phyloP scores from a whole-genome alignment of 1,284 basidiomycete genomes.

The Phlebopus sp. region DNA sequence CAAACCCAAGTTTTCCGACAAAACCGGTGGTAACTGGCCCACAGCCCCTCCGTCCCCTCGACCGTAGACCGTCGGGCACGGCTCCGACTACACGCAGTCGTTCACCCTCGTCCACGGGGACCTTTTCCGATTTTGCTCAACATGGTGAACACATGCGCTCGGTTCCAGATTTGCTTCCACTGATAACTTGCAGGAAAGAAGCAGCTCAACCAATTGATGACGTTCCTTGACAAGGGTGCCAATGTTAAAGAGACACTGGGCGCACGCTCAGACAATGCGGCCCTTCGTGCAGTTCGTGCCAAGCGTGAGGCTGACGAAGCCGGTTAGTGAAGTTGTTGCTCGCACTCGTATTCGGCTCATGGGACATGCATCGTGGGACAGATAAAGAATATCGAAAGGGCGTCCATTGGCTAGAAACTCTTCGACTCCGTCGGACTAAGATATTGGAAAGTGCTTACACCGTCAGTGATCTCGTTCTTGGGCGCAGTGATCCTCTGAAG shows the following conservation, averaged over 20 bases:
- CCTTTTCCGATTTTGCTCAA: conserved; percentile 74
- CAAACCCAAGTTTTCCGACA: conserved; percentile 33
- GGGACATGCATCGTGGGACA: conserved; percentile 24
- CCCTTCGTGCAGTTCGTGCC: conserved; percentile 71
- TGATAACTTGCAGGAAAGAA: conserved; percentile 55
- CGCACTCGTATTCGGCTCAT: conserved; percentile 1
- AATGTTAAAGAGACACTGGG: conserved; percentile 56
- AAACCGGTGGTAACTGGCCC: conserved; percentile 57
- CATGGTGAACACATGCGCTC: conserved; percentile 47
- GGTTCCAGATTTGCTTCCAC: background rate
- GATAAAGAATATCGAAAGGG: conserved; percentile 92
- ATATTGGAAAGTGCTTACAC: conserved; percentile 79
- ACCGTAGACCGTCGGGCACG: conserved; percentile 68
- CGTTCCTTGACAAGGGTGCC: conserved; percentile 70
- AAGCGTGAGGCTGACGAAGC: conserved; percentile 93
- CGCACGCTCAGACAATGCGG: conserved; percentile 56
- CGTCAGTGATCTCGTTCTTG: conserved; percentile 40
- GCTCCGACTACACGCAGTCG: conserved; percentile 54
- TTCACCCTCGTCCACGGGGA: conserved; percentile 66
- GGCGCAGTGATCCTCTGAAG: conserved; percentile 7
- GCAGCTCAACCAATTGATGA: conserved; percentile 74
- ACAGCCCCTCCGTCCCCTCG: conserved; percentile 67
- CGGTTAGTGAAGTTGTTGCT: conserved; percentile 44
- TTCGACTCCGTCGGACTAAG: conserved; percentile 79
- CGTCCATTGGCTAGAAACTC: conserved; percentile 92